Base-by-base conservation (phyloP, 805 yeast species). In the Ascoidea asiatica region DNA sequence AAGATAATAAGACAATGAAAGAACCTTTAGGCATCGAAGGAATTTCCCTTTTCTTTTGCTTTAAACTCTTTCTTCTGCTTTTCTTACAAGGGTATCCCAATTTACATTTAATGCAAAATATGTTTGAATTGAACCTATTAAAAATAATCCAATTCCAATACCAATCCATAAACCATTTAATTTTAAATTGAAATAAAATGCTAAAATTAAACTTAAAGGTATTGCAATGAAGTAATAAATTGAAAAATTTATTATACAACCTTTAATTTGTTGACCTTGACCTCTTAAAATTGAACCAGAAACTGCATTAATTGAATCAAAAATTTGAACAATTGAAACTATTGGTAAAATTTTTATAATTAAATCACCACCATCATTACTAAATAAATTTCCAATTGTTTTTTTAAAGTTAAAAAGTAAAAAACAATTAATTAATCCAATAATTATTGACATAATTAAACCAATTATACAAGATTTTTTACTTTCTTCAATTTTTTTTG, bases 241-340 rank as follows among this genome's bases (percentile, higher is more conserved):
- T 5, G 73, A 57, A 52, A 87, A 60, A 56, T 81, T 84, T 46
- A 86, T 65, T 43, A 72, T 66, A 11, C 92, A 82, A 0, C 95
- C 95, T 37, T 84, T 67, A 39, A 74, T 70, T 59, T 87, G 95
- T 58, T 83, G 71, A 7, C 95, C 94, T 61, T 85, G 95, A 17
- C 95, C 95, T 50, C 95, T 70, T 46, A 88, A 65, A 38, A 88
- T 69, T 2, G 95, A 89, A 6, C 92, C 92, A 4, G 80, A 72
- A 3, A 83, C 75, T 3, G 86, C 84, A 51, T 82, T 84, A 45
- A 78, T 56, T 1, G 84, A 69, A 56, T 88, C 96, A 45, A 76
- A 71, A 33, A 82, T 56, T 57, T 84, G 94, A 52, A 82, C 75
- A 15, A 76, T 42, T 0, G 87, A 85, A 21, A 81, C 77, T 38